Conservation (phyloP, 306 rosid genomes). For the Lotus japonicus region DNA sequence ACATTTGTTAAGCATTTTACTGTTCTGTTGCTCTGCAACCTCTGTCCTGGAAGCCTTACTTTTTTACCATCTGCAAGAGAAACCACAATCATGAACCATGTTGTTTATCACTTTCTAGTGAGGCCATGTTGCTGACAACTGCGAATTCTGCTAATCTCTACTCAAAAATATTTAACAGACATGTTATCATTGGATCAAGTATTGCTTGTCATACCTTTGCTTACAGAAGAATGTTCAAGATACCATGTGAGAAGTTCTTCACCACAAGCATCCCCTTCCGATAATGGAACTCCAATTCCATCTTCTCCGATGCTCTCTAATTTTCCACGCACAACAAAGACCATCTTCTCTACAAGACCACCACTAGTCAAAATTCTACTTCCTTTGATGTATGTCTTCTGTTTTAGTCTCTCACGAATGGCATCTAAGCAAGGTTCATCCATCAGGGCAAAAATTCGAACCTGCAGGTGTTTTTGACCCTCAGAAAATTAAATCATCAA, state of each 20-base stretch:
- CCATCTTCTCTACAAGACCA: conserved; percentile 71
- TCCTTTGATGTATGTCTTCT: conserved; percentile 67
- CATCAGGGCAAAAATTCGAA: conserved; percentile 3
- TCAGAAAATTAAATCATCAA: too few relatives aligned
- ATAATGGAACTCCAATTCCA: conserved; percentile 35
- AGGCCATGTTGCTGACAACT: background rate
- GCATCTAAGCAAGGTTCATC: conserved; percentile 19
- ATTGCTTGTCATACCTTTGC: conserved; percentile 40
- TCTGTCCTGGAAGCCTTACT: conserved; percentile 43
- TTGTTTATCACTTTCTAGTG: background rate
- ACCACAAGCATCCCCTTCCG: conserved; percentile 76
- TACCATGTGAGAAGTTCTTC: conserved; percentile 77
- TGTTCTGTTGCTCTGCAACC: conserved; percentile 29
- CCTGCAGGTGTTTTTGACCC: conserved; percentile 14
- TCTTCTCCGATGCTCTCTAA: conserved; percentile 62
- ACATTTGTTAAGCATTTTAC: conserved; percentile 66
- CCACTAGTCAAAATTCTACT: conserved; percentile 47
- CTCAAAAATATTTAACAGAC: background rate
- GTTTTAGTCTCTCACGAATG: conserved; percentile 63
- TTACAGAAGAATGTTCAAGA: conserved; percentile 71
- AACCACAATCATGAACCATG: background rate
- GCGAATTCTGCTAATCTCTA: background rate
- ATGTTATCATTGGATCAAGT: background rate
- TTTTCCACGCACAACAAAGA: conserved; percentile 71
- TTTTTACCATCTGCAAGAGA: conserved; percentile 56